Base-by-base conservation (phyloP, 208 protist genomes). In the Leishmania tarentolae region DNA sequence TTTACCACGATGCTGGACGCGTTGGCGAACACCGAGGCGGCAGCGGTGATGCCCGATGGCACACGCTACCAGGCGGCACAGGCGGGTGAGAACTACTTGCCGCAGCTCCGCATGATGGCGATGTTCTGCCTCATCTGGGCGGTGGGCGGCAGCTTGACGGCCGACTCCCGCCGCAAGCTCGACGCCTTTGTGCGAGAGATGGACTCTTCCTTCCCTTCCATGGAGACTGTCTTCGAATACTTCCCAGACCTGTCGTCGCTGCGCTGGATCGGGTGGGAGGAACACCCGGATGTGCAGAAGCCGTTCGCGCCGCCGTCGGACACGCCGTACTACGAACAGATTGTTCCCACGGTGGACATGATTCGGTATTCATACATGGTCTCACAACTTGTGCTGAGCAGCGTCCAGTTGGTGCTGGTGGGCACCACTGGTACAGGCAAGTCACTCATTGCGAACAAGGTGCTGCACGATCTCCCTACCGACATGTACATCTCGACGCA, bases 311-410 rank as follows among this genome's bases (percentile, higher is more conserved):
- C 97, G 13, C 75, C 90, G 42, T 77, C 94, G 11, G 92, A 93
- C 21, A 93, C 96, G 53, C 98, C 98, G 47, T 99, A 99, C 88
- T 96, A 99, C 90, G 86, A 89, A 74, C 93, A 99, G 80, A 96
- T 99, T 50, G 99, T 99, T 37, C 99, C 99, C 50, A 99, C 99
- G 47, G 94, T 99, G 28, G 98, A 99, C 84, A 99, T 99, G 66
- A 88, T 99, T 17, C 93, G 99, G 24, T 98, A 99, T 90, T 78
- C 97, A 52, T 99, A 98, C 92, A 91, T 99, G 50, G 85, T 99
- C 46, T 90, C 92, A 17, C 85, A 94, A 78, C 90, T 99, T 13
- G 88, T 99, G 63, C 85, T 89, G 37, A 93, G 88, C 73, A 88
- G 94, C 42, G 85, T 96, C 76, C 92, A 99, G 82, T 82, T 98